Base-by-base conservation (phyloP, 2,329 filamentous ascomycete species). In the Orbilia ellipsospora region DNA sequence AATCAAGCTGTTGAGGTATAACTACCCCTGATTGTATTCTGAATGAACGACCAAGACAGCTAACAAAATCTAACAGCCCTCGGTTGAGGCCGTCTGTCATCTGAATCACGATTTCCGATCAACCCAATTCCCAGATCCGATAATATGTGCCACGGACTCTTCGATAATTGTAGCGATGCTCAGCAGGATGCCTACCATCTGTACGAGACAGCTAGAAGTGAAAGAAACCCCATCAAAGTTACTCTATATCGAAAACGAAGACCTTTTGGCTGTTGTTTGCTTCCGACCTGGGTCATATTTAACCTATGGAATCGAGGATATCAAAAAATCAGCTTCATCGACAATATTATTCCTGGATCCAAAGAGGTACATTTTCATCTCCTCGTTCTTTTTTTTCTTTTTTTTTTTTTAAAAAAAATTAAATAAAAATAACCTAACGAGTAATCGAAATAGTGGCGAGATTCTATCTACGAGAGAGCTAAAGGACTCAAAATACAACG, bases 201-300 rank as follows among this genome's bases (percentile, higher is more conserved):
- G 79, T 64, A 79, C 77, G 18, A 73, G 79, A 23, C 77, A 78
- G 55, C 57, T 80, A 44, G 73, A 68, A 16, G 61, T 80, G 8
- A 65, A 77, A 28, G 78, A 79, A 67, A 79, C 79, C 13, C 79
- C 79, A 40, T 77, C 78, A 50, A 78, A 77, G 16, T 20, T 80
- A 18, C 36, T 79, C 12, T 80, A 79, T 60, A 77, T 78, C 36
- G 73, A 78, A 13, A 70, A 73, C 31, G 67, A 78, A 54, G 75
- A 78, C 55, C 42, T 79, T 13, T 63, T 79, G 10, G 77, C 79
- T 36, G 78, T 79, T 28, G 78, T 78, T 66, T 78, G 77, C 16
- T 76, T 72, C 7, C 73, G 76, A 55, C 62, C 68, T 45, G 74
- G 78, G 10, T 63, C 77, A 15, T 36, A 36, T 36, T 10, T 10